Percentiles rank a stretch among this genome's conserved stretches.
Evolutionary conservation across 225 moss, liverwort and hornwort genomes (phyloP).

Genomic region (Sphagnum tenellum): DNA sequence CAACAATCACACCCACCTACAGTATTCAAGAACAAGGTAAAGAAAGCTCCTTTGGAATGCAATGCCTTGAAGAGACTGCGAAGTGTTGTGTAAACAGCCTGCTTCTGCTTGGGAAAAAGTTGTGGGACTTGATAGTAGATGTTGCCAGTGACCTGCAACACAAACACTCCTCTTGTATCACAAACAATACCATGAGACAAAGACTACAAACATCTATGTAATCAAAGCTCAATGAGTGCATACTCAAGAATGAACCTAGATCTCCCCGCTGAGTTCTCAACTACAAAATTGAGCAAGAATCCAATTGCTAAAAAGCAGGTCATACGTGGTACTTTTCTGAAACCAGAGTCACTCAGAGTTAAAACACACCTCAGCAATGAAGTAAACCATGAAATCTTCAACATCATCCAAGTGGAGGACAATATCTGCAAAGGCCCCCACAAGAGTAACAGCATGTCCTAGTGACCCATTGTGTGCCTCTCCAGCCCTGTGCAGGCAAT

Average conservation of each 20-base stretch:
- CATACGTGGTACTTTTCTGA: too few relatives aligned
- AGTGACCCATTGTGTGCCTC: constrained; percentile 70
- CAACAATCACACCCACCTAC: constrained; percentile 43
- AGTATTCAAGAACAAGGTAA: constrained; percentile 65
- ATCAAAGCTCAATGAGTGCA: too few relatives aligned
- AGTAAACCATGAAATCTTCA: constrained; percentile 84
- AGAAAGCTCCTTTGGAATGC: constrained; percentile 66
- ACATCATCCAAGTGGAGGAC: constrained; percentile 66
- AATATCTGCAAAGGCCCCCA: constrained; percentile 88
- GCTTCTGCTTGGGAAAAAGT: constrained; percentile 83
- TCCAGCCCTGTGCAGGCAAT: constrained; percentile 28
- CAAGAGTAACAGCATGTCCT: constrained; percentile 75
- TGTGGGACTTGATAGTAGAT: constrained; percentile 86
- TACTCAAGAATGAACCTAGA: too few relatives aligned
- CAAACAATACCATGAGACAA: too few relatives aligned
- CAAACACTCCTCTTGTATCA: too few relatives aligned
- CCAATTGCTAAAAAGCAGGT: too few relatives aligned
- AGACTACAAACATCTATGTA: too few relatives aligned
- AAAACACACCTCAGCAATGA: constrained; percentile 72
- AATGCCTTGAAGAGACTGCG: constrained; percentile 63
- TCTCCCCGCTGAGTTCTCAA: too few relatives aligned
- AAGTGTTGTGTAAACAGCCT: constrained; percentile 53
- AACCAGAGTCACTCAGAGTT: not conserved
- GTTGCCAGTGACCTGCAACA: constrained; percentile 67
- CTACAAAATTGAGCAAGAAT: too few relatives aligned